These are phyloP conservation scores for Ceratobasidium sp. DNA, from an alignment of 1,284 basidiomycete species.

Conservation along the genomic window DNA sequence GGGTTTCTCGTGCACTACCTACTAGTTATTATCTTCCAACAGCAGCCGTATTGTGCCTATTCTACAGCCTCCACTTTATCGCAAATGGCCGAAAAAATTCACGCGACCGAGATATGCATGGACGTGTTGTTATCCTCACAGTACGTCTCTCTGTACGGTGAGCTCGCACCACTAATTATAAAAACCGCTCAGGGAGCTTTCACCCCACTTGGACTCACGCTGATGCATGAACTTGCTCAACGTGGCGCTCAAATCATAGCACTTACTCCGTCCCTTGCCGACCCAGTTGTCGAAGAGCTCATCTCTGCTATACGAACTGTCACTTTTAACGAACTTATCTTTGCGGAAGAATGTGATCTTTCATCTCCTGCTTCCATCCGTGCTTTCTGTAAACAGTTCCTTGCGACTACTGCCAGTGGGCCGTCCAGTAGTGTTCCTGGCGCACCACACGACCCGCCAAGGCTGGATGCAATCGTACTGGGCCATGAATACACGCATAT, in stretches of 20 bases:
- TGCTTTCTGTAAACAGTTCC: conserved; percentile 65
- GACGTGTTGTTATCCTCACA: conserved; percentile 76
- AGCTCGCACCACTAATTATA: conserved; percentile 15
- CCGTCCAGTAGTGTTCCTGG: conserved; percentile 61
- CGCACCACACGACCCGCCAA: conserved; percentile 64
- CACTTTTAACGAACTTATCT: conserved; percentile 80
- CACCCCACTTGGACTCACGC: conserved; percentile 75
- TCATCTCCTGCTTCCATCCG: conserved; percentile 73
- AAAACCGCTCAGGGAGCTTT: conserved; percentile 72
- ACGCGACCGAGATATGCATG: conserved; percentile 80
- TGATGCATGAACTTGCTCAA: conserved; percentile 73
- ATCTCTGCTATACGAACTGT: conserved; percentile 73
- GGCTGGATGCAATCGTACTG: conserved; percentile 79
- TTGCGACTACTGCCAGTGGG: conserved; percentile 64
- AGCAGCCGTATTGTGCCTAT: conserved; percentile 9
- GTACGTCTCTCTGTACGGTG: conserved; percentile 59
- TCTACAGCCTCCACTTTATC: conserved; percentile 32
- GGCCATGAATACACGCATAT: conserved; percentile 79
- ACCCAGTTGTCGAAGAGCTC: conserved; percentile 72
- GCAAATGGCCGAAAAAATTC: conserved; percentile 76
- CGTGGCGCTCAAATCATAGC: conserved; percentile 83
- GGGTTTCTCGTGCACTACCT: conserved; percentile 20
- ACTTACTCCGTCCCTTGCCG: conserved; percentile 63
- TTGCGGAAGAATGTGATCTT: conserved; percentile 79
- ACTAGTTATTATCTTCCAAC: conserved; percentile 30